Evolutionary conservation across 257 asterid genomes (phyloP).

Genomic region (Forsythia viridissima): DNA sequence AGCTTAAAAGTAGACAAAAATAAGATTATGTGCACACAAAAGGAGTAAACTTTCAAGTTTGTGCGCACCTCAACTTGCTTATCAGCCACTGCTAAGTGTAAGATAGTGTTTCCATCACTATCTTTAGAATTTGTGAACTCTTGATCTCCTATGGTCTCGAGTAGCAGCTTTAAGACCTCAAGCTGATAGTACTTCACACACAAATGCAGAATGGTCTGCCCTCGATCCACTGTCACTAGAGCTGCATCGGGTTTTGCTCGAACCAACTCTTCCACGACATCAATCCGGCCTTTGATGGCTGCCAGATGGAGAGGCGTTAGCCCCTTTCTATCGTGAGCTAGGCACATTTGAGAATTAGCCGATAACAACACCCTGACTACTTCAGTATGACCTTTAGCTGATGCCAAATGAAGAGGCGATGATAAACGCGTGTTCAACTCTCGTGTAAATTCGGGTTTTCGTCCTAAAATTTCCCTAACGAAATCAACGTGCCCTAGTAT

Average conservation of each 20-base stretch:
- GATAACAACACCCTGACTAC: conserved; percentile 25
- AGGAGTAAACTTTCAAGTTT: too few relatives aligned
- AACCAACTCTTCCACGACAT: background rate
- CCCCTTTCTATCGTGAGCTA: conserved; percentile 8
- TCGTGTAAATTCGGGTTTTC: conserved; percentile 4
- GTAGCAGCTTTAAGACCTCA: background rate
- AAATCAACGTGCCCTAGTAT: conserved; percentile 17
- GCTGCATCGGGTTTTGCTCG: background rate
- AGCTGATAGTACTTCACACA: background rate
- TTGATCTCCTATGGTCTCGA: background rate
- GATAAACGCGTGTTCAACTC: conserved; percentile 27
- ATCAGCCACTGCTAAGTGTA: background rate
- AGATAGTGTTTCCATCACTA: background rate
- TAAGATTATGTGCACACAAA: too few relatives aligned
- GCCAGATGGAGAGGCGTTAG: background rate
- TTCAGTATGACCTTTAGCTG: conserved; percentile 29
- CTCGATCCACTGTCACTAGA: background rate
- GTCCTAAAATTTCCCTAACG: background rate
- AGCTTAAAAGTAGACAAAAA: too few relatives aligned
- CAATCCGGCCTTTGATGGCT: background rate
- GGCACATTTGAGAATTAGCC: conserved; percentile 19
- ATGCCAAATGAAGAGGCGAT: conserved; percentile 42
- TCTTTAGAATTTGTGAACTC: background rate
- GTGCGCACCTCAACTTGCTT: background rate
- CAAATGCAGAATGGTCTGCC: background rate